These are phyloP conservation scores for Plectosphaerella sp. DNA, from an alignment of 2,329 filamentous ascomycete species.

Conservation along the genomic window DNA sequence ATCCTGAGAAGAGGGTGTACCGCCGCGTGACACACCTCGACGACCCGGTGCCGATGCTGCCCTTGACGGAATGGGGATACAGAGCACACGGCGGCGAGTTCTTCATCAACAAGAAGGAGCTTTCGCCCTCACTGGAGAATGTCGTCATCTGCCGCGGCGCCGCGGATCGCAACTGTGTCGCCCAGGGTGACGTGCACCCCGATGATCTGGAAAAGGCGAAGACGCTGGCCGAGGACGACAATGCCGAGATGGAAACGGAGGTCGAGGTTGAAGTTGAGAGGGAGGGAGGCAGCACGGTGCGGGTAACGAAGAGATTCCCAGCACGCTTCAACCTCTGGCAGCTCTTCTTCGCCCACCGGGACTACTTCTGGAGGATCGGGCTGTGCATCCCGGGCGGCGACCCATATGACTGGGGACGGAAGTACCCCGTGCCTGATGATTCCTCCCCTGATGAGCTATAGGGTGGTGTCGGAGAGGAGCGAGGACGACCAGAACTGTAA, in stretches of 20 bases:
- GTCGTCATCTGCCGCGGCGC: conserved; percentile 68
- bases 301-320: conserved; percentile 39
- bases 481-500: background rate
- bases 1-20: conserved; percentile 42
- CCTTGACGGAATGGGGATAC: conserved; percentile 85
- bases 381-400: conserved; percentile 82
- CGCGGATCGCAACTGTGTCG: conserved; percentile 67
- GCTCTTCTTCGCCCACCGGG: conserved; percentile 85
- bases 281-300: conserved; percentile 10
- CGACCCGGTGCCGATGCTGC: conserved; percentile 86
- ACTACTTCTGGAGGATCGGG: conserved; percentile 94
- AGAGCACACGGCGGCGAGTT: conserved; percentile 81
- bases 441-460: background rate
- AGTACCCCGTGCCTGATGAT: conserved; percentile 16
- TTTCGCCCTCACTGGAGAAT: conserved; percentile 66
- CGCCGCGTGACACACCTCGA: conserved; percentile 79
- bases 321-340: conserved; percentile 77
- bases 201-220: background rate
- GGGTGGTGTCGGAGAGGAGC: background rate
- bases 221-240: background rate
- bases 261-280: conserved; percentile 13
- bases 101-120: conserved; percentile 67
- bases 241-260: conserved; percentile 3
- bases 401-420: conserved; percentile 60
- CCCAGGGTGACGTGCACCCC: conserved; percentile 41